Base-by-base conservation (phyloP, 2,329 filamentous ascomycete genomes). In the Alternaria atra region DNA sequence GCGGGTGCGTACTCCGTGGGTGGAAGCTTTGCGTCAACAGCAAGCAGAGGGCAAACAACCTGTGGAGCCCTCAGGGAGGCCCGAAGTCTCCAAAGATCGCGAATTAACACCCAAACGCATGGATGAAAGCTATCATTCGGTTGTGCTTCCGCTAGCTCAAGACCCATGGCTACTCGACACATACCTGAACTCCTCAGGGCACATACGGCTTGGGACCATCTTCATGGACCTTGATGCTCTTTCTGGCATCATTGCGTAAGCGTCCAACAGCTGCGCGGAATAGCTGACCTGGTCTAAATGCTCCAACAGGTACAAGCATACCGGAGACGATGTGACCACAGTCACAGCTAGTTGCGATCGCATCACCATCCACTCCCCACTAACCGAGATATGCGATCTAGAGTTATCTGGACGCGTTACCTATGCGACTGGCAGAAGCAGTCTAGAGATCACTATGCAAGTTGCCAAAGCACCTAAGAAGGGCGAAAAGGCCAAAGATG, bases 211-310 rank as follows among this genome's bases (percentile, higher is more conserved):
- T 7, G 91, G 91, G 0, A 89, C 90, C 0, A 81, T 94, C 15
- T 87, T 94, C 63, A 93, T 93, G 90, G 91, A 94, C 64, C 84
- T 94, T 2, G 91, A 94, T 77, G 91, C 91, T 0, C 79, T 94
- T 7, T 90, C 90, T 1, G 91, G 91, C 9, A 87, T 93, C 47
- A 86, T 94, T 57, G 90, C 91, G 64, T 77, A 72, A 71, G 73
- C 60, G 50, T 56, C 17, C 90, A 48, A 91, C 75, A 90, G 88
- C 61, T 87, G 88, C 67, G 88, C 61, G 37, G 43, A 50, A 47
- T 44, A 34, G 17, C 35, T 42, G n/a, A 30, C 13, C 30, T n/a
- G 32, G 43, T 69, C 68, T 73, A 65, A 71, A 60, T 20, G 32
- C 32, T 17, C 8, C 25, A 39, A 39, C 53, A 75, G 73, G 55